A percentile compares a stretch with the other conserved stretches of the same genome.
phyloP scores from a whole-genome alignment of 1,284 basidiomycete species.

The Ceratobasidium sp. region DNA sequence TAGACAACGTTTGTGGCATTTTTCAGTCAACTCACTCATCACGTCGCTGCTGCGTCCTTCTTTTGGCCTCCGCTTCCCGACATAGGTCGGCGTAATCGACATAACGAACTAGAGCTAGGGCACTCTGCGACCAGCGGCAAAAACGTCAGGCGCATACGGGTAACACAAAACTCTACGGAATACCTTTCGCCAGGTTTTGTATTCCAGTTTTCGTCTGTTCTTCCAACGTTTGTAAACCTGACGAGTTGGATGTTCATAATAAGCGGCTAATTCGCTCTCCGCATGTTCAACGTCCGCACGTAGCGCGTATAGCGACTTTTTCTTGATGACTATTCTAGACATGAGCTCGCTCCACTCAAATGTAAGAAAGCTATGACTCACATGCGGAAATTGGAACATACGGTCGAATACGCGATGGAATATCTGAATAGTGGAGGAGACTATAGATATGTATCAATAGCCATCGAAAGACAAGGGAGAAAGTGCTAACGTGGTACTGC shows the following conservation, averaged over 20 bases:
- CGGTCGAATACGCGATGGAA: neutral
- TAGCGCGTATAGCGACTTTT: constrained; percentile 28
- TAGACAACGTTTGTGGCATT: neutral
- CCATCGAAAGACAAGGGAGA: neutral
- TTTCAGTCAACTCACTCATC: constrained; percentile 25
- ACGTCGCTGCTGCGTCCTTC: neutral
- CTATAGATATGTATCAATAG: neutral
- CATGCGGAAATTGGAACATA: constrained; percentile 34
- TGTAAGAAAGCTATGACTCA: neutral
- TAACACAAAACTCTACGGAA: neutral
- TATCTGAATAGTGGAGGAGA: constrained; percentile 23
- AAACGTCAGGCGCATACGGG: neutral
- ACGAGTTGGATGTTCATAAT: neutral
- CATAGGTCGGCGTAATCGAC: neutral
- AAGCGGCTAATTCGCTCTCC: neutral
- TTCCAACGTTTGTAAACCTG: constrained; percentile 25
- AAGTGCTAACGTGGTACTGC: constrained; percentile 18
- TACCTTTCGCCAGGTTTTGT: constrained; percentile 19
- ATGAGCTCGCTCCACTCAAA: neutral
- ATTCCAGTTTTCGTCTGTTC: neutral
- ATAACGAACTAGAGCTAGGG: constrained; percentile 29
- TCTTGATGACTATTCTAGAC: constrained; percentile 30
- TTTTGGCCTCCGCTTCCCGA: neutral
- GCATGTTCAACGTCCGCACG: constrained; percentile 18
- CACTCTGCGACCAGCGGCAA: neutral